Base-by-base conservation (phyloP, 352 stramenopile genomes). In the Elongisporangium senticosum region DNA sequence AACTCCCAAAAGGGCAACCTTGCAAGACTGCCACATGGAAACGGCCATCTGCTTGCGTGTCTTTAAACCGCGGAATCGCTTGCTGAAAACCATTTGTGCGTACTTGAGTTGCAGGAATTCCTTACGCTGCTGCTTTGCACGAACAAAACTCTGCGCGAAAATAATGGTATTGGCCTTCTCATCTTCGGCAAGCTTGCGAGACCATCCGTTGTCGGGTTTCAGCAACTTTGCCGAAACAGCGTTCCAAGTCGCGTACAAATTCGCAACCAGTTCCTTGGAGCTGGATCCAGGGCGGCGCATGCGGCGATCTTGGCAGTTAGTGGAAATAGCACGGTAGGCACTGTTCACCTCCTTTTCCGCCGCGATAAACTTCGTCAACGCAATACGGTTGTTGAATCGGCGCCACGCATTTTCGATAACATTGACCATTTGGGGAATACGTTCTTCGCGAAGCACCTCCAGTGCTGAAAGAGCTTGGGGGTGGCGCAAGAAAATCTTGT, bases 401-500 rank as follows among this genome's bases (percentile, higher is more conserved):
- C 79, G 74, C 84, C 85, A 96, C 8, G 86, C 72, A 57, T 90
- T 87, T 63, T 96, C 84, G 39, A 96, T 74, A 24, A 94, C 89
- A 62, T 85, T 87, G 47, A 91, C 84, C 40, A 95, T 87, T 14
- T 67, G 65, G 0, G 81, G 78, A 51, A 96, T 87, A 28, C 88
- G 85, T 52, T 85, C 65, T 58, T 94, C 82, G 26, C 88, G 80
- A 39, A 89, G 49, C 20, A 91, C 74, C 62, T 97, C 88, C 5
- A 97, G 66, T 23, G 83, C 79, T n/a, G 89, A 96, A 15, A 96
- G 68, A 11, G 89, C 90, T 56, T 95, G 81, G 13, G 89, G 89
- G 55, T 94, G 81, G 55, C 89, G 90, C 64, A 97, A 68, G 64
- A 97, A 97, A 53, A 97, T 79, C 67, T 93, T 93, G 66, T 91